Conservation (phyloP, 805 yeast genomes). For the Hanseniaspora nectarophila region DNA sequence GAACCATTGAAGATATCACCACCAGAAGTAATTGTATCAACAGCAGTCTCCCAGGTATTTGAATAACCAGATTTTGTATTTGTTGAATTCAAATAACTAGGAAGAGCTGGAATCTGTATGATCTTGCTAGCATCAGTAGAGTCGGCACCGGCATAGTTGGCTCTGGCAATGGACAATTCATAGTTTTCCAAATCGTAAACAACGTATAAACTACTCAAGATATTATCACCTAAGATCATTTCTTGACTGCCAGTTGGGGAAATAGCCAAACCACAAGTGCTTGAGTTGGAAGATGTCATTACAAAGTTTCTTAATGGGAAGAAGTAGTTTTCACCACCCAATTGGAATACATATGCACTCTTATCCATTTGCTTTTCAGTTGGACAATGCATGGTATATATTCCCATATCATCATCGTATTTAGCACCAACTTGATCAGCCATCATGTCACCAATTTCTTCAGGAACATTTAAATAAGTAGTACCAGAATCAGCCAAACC, state of each 20-base stretch:
- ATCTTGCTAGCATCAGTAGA: no score
- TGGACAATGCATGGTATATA: slow-evolving; percentile 39
- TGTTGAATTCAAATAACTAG: slow-evolving; percentile 31
- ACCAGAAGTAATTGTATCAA: slow-evolving; percentile 20
- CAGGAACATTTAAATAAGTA: slow-evolving; percentile 24
- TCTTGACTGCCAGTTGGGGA: slow-evolving; percentile 26
- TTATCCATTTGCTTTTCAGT: slow-evolving; percentile 15
- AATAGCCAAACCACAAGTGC: slow-evolving; percentile 38
- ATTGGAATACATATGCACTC: slow-evolving; percentile 36
- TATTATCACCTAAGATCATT: slow-evolving; percentile 38
- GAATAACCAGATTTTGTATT: slow-evolving; percentile 40
- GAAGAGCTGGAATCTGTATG: slow-evolving; percentile 7
- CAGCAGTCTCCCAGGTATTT: slow-evolving; percentile 31
- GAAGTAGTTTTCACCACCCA: slow-evolving; percentile 46
- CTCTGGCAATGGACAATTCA: slow-evolving; percentile 47
- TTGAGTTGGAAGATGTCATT: slow-evolving; percentile 16
- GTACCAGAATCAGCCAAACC: slow-evolving; percentile 49
- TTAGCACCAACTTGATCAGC: slow-evolving; percentile 31
- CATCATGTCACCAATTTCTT: background rate
- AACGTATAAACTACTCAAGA: slow-evolving; percentile 47
- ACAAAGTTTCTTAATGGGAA: slow-evolving; percentile 36
- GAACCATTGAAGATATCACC: slow-evolving; percentile 25
- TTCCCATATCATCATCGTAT: slow-evolving; percentile 33
- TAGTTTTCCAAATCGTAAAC: slow-evolving; percentile 52
- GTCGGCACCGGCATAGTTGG: slow-evolving; percentile 20